Evolutionary conservation across 208 protist species (phyloP).

Genomic region (Lotmaria passim): DNA sequence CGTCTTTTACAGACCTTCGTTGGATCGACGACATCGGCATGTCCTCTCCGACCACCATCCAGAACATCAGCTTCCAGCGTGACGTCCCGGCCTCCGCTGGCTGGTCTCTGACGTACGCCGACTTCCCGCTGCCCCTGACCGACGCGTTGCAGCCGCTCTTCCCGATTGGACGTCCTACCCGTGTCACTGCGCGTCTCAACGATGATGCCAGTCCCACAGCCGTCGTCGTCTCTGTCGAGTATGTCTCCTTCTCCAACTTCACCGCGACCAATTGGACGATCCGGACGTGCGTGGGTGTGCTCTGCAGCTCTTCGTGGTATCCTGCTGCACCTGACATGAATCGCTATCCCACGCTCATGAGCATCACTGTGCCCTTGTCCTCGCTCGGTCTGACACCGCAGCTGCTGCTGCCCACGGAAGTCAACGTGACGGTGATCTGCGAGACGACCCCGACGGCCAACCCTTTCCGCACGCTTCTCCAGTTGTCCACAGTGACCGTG

Average conservation of each 20-base stretch:
- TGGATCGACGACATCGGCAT: slow-evolving; percentile 39
- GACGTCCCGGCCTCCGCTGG: slow-evolving; percentile 31
- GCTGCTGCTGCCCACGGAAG: background rate
- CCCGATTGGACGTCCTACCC: slow-evolving; percentile 34
- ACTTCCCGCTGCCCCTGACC: slow-evolving; percentile 30
- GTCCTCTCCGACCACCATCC: slow-evolving; percentile 27
- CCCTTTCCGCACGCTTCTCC: slow-evolving; percentile 28
- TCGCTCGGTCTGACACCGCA: slow-evolving; percentile 3
- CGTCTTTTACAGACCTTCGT: background rate
- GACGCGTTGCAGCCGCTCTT: slow-evolving; percentile 36
- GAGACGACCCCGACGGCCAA: slow-evolving; percentile 19
- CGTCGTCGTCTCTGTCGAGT: slow-evolving; percentile 29
- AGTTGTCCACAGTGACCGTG: slow-evolving; percentile 18
- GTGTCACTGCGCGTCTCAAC: slow-evolving; percentile 23
- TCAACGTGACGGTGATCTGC: slow-evolving; percentile 22
- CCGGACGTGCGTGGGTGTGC: slow-evolving; percentile 8
- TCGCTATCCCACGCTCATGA: slow-evolving; percentile 16
- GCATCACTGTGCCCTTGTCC: background rate
- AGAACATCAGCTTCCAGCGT: slow-evolving; percentile 35
- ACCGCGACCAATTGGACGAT: slow-evolving; percentile 28
- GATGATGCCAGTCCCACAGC: slow-evolving; percentile 12
- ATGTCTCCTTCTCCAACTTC: slow-evolving; percentile 38
- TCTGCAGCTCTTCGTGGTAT: slow-evolving; percentile 7
- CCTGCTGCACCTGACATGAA: slow-evolving; percentile 1
- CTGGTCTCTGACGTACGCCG: slow-evolving; percentile 29